Percentiles rank a stretch among this genome's conserved stretches.
These are phyloP conservation scores for Fusarium guadeloupense DNA, from an alignment of 2,329 filamentous ascomycete genomes.

Conservation along the genomic window DNA sequence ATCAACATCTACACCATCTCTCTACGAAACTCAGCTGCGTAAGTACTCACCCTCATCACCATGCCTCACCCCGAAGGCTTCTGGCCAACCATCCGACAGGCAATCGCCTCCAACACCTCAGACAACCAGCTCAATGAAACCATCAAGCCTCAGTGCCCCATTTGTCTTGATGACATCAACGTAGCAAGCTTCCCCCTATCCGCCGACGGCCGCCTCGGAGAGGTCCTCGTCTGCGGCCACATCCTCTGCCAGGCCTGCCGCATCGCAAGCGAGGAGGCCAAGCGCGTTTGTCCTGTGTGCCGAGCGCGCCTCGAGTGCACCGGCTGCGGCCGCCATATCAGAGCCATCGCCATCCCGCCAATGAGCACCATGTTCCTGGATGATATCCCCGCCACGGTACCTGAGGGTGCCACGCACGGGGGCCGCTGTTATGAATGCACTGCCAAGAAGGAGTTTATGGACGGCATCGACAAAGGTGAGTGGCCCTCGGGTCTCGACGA, in stretches of 20 bases:
- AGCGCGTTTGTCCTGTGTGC: constrained; percentile 25
- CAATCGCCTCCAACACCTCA: not conserved
- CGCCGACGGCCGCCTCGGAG: not conserved
- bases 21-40: not conserved
- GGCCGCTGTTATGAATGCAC: constrained; percentile 25
- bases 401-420: not conserved
- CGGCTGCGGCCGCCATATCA: not conserved
- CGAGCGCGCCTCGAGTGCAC: not conserved
- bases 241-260: constrained; percentile 34
- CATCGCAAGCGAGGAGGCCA: not conserved
- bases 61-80: constrained; percentile 4
- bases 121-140: not conserved
- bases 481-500: constrained; percentile 5
- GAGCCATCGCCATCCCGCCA: not conserved
- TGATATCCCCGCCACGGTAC: not conserved
- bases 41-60: not conserved
- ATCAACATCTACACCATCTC: not conserved
- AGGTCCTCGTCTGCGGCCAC: constrained; percentile 37
- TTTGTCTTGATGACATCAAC: constrained; percentile 25
- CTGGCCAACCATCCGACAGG: constrained; percentile 22
- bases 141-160: constrained; percentile 17
- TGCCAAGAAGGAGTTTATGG: constrained; percentile 1
- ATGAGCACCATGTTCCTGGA: fast-evolving
- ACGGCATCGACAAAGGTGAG: constrained; percentile 3
- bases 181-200: constrained; percentile 6